Evolutionary conservation across 495 filamentous ascomycete genomes (phyloP), one percentile per base, ranked within the genome.

Genomic region (Neurospora sp.): DNA sequence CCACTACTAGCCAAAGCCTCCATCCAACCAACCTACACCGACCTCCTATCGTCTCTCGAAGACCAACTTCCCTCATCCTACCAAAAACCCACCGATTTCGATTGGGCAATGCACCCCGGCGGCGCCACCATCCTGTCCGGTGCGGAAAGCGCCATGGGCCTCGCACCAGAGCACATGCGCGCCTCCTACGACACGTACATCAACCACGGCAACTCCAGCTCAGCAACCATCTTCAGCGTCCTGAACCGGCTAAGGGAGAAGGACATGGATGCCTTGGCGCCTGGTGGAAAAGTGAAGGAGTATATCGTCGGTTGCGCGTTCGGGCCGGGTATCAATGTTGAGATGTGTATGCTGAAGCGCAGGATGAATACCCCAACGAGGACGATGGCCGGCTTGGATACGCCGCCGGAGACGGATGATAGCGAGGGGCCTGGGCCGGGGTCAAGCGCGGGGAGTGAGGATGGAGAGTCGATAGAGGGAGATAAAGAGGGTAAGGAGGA

Each of bases 101-200:
- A 92, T 79, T 92, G 90, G 90, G 90, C 89, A 1, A 83, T 92
- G 74, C 90, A 92, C 76, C 90, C 90, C 0, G 90, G 90, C 5
- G 90, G 90, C 39, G 79, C 86, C 19, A 88, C 89, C 10, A 91
- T 92, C 71, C 84, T 92, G 15, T 86, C 88, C 7, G 88, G 88
- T 8, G 87, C 89, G 2, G 86, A 91, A 78, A 79, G 80, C 43
- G 83, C 81, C 11, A 83, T 89, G 82, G 75, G 79, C 21, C 84
- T 92, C 28, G 84, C 85, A 0, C 79, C 87, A 2, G 85, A 89
- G 75, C 86, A 90, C 73, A 84, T 91, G 82, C 84, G 86, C 71
- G 88, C 88, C 6, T 87, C 84, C 73, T 89, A 90, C 73, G 88
- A 90, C 73, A 86, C 87, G 72, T 91, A 91, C 78, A 86, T 89